Conservation (phyloP, 768 basidiomycete species). For the Tylopilus plumbeoviolaceoides region DNA sequence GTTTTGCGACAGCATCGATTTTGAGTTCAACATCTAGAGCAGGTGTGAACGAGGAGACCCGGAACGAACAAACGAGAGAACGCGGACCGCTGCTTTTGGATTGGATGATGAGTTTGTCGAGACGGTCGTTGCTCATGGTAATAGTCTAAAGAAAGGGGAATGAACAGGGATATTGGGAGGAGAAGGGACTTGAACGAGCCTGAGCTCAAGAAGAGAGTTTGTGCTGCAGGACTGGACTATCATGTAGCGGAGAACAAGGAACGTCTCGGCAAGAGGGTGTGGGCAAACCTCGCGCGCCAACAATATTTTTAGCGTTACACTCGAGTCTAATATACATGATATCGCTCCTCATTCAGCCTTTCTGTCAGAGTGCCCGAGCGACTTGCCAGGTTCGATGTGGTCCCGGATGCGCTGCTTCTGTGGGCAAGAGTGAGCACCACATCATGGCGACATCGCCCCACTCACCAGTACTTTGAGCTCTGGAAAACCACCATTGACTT, state of each 20-base stretch:
- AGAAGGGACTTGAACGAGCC: conserved; percentile 17
- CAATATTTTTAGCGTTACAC: conserved; percentile 7
- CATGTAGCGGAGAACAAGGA: conserved; percentile 21
- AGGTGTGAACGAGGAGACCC: conserved; percentile 10
- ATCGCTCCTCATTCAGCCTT: conserved; percentile 23
- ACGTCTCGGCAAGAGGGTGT: conserved; percentile 1
- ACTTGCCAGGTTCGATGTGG: conserved; percentile 71
- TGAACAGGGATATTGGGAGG: conserved; percentile 7
- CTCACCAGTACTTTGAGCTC: conserved; percentile 81
- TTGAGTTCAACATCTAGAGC: conserved; percentile 71
- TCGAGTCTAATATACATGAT: background rate
- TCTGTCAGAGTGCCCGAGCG: conserved; percentile 86
- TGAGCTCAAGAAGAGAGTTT: conserved; percentile 20
- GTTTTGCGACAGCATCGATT: conserved; percentile 74
- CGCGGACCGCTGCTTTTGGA: conserved; percentile 60
- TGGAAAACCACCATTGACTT: conserved; percentile 87
- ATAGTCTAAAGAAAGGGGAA: conserved; percentile 13
- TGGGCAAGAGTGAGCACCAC: conserved; percentile 8
- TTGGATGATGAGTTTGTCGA: conserved; percentile 61
- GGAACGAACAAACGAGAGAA: conserved; percentile 5
- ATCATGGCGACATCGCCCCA: conserved; percentile 7
- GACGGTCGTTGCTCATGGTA: conserved; percentile 51
- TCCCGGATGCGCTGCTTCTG: conserved; percentile 91
- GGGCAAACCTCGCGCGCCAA: background rate
- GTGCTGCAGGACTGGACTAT: conserved; percentile 2